Evolutionary conservation across 345 rosid species (phyloP).

Genomic region (Eucalyptus cloeziana): DNA sequence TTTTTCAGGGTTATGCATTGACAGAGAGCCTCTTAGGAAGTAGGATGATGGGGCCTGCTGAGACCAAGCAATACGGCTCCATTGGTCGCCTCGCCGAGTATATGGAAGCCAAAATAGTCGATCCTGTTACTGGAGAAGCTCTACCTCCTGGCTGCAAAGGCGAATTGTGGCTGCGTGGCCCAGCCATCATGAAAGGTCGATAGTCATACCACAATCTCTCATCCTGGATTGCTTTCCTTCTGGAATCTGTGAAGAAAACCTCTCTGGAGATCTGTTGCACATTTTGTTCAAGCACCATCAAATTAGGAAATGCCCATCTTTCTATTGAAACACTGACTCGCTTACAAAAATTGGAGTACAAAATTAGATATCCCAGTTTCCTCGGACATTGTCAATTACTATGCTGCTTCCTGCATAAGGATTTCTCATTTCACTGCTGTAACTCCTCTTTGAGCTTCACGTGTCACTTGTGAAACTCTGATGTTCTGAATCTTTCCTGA

Average conservation of each 20-base stretch:
- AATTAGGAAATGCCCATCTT: background rate
- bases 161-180: slow-evolving; percentile 83
- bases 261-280: background rate
- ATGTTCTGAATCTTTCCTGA: background rate
- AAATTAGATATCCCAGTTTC: background rate
- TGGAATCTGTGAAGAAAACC: background rate
- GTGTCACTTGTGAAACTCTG: background rate
- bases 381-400: background rate
- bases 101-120: slow-evolving; percentile 69
- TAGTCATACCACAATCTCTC: background rate
- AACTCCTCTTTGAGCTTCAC: background rate
- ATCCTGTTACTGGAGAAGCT: slow-evolving; percentile 53
- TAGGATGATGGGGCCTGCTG: slow-evolving; percentile 32
- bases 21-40: slow-evolving; percentile 70
- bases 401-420: background rate
- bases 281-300: background rate
- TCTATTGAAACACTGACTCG: background rate
- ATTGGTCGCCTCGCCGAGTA: slow-evolving; percentile 53
- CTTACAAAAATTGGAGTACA: background rate
- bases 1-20: slow-evolving; percentile 75
- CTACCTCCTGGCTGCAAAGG: slow-evolving; percentile 66
- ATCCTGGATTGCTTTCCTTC: background rate
- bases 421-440: background rate
- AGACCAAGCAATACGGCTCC: slow-evolving; percentile 32
- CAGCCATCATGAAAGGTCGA: slow-evolving; percentile 71